Conservation (phyloP, 257 asterid genomes). For the Nicotiana undulata region DNA sequence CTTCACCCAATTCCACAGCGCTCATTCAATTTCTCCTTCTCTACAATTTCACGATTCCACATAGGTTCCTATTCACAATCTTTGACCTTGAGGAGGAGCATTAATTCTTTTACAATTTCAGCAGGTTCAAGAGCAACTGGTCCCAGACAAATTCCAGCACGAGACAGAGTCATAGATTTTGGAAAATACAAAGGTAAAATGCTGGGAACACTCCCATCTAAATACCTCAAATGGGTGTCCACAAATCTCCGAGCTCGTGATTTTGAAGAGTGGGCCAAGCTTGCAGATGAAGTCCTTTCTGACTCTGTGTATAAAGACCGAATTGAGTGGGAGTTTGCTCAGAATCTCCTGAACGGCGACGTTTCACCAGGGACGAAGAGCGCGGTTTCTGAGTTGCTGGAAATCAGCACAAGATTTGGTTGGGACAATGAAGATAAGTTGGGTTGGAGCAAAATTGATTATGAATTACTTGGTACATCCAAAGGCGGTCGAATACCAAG, state of each 20-base stretch:
- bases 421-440: conserved; percentile 71
- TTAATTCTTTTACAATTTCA: background rate
- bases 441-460: conserved; percentile 70
- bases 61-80: background rate
- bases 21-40: background rate
- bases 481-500: conserved; percentile 77
- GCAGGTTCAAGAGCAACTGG: background rate
- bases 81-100: background rate
- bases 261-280: conserved; percentile 67
- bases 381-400: conserved; percentile 50
- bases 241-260: conserved; percentile 65
- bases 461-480: conserved; percentile 62
- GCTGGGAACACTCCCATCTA: conserved; percentile 79
- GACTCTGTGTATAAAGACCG: conserved; percentile 73
- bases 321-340: conserved; percentile 84
- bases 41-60: background rate
- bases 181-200: conserved; percentile 70
- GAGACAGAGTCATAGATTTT: conserved; percentile 63
- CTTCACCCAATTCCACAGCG: background rate
- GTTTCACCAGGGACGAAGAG: conserved; percentile 5
- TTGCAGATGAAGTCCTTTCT: conserved; percentile 61
- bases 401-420: conserved; percentile 61
- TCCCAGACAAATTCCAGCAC: conserved; percentile 24
- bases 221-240: conserved; percentile 70
- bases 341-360: conserved; percentile 54